Base-by-base conservation (phyloP, 495 filamentous ascomycete species). In the Aspergillus steynii region DNA sequence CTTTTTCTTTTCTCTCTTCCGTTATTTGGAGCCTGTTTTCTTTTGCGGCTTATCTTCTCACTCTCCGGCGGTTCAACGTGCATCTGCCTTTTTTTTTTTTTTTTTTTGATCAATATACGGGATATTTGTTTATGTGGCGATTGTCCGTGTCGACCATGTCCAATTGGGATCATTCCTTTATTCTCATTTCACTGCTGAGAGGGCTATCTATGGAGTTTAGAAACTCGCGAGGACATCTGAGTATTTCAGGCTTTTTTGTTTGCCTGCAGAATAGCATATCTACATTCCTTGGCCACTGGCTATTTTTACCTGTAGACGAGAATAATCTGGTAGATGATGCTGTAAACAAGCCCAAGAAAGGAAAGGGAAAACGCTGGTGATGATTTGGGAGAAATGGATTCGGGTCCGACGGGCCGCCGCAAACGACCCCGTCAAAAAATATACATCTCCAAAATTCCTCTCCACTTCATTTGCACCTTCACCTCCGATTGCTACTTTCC, bases 1-100 rank as follows among this genome's bases (percentile, higher is more conserved):
- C 53, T 53, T 62, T 67, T 59, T 61, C 65, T 55, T 60, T 49
- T 68, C 61, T 48, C 58, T 58, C 56, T 54, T 66, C 65, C 25
- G 53, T 63, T 26, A 42, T 29, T 65, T 55, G 50, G 58, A 56
- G 51, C 55, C 56, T 64, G 59, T 56, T 49, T 56, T 65, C 55
- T 59, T 56, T 53, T 47, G 29, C 45, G 55, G 54, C 54, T 52
- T 69, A 29, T 55, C 62, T 58, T 63, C 56, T 59, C 56, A 56
- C 53, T 64, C 54, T 59, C 56, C 58, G 51, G 60, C 62, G 54
- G 8, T 45, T 28, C 65, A 59, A 61, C 54, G 55, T 42, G 58
- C 59, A 34, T 29, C 52, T 46, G 59, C 42, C 54, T 26, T 4
- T 49, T 65, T 62, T 64, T 49, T 45, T 51, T 25, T 1, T 50